Evolutionary conservation across 306 rosid species (phyloP), one percentile per base, ranked within the genome.

Genomic region (Ziziphus jujuba): DNA sequence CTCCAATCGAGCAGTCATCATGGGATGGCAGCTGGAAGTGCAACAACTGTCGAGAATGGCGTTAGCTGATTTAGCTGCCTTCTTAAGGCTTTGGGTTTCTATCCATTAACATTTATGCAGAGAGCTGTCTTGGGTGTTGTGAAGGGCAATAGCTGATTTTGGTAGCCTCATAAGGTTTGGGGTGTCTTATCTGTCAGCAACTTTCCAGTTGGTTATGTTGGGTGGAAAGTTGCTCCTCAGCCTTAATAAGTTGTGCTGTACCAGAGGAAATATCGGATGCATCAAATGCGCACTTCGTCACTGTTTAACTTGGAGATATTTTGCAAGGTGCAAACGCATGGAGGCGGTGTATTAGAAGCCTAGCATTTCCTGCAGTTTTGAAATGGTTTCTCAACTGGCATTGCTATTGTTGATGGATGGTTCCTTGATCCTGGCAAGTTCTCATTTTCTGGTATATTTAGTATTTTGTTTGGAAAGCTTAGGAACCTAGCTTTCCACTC

Each of bases 1-100:
- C 96, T 6, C 76, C 92, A 87, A 80, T 40, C 17, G 92, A 88
- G 61, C 47, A 74, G n/a, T 63, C 84, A 33, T 58, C 75, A 13
- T 51, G 20, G 35, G 66, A 62, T 48, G 82, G 79, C 58, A 65
- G 55, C 25, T 90, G 97, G 99, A 87, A 78, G 71, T 90, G 97
- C 72, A 85, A 82, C 59, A 66, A 70, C 45, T 95, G 99, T 71
- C 92, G 90, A 61, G 89, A 95, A 53, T 90, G 96, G 97, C 63
- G 73, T 33, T 90, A 80, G 72, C 79, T 64, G 65, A 55, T 57
- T 25, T 25, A 38, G 65, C 34, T 33, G 56, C 45, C 61, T 69
- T 65, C 40, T 52, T 9, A 20, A 54, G 25, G 33, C 16, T 56
- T 21, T 50, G 43, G 54, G 12, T 66, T 57, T 57, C 36, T 33